Percentiles rank a stretch among this genome's conserved stretches.
Conservation (phyloP, 805 yeast species). For the Lachancea sp. region DNA sequence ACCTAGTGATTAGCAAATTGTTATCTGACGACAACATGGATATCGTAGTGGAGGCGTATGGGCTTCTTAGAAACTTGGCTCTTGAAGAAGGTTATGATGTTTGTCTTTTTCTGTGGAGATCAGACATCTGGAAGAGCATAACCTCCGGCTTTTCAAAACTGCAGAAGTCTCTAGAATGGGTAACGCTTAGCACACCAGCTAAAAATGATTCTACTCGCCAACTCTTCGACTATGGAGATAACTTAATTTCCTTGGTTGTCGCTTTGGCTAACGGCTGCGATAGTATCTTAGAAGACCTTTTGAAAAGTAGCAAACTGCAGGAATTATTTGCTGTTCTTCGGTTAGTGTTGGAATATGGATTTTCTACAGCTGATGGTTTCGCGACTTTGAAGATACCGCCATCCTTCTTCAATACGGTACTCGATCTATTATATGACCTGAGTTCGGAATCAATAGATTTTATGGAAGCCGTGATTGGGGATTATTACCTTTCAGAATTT, state of each 20-base stretch:
- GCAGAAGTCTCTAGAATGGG: constrained; percentile 40
- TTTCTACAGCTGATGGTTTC: constrained; percentile 15
- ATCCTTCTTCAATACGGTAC: constrained; percentile 44
- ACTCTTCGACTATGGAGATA: constrained; percentile 64
- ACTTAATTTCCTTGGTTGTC: constrained; percentile 59
- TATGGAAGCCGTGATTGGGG: constrained; percentile 28
- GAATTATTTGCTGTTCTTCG: constrained; percentile 19
- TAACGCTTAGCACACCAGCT: constrained; percentile 27
- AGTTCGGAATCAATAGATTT: constrained; percentile 54
- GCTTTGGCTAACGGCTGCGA: constrained; percentile 61
- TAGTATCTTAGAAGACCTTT: constrained; percentile 44
- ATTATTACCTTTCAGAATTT: constrained; percentile 16
- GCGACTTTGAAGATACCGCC: constrained; percentile 32
- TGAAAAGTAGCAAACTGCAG: constrained; percentile 24
- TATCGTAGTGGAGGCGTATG: constrained; percentile 73
- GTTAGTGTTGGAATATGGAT: constrained; percentile 26
- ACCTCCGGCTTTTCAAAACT: constrained; percentile 47
- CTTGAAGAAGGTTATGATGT: constrained; percentile 86
- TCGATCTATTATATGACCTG: constrained; percentile 56
- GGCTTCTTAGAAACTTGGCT: constrained; percentile 70
- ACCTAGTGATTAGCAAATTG: constrained; percentile 54
- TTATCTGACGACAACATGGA: constrained; percentile 66
- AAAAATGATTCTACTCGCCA: constrained; percentile 41
- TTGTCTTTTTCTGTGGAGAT: constrained; percentile 68
- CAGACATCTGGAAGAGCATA: constrained; percentile 63